Base-by-base conservation (phyloP, 2,329 filamentous ascomycete genomes). In the Xylariaceae sp. region DNA sequence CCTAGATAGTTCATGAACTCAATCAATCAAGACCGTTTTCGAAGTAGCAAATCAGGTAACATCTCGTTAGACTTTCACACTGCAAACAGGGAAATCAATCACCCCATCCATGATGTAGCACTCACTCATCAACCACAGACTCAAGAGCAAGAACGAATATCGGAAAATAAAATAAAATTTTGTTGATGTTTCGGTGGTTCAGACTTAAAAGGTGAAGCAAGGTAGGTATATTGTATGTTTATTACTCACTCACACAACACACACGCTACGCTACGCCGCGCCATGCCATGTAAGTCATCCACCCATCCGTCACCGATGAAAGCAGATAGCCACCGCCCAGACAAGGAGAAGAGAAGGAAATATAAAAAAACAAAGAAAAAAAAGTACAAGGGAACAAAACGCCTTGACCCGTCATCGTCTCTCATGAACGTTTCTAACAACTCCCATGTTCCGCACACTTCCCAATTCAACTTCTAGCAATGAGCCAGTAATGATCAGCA, bases 241-340 rank as follows among this genome's bases (percentile, higher is more conserved):
- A 57, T 58, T 62, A 60, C 50, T 53, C 48, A 41, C 54, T 57
- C 57, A 57, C 47, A 53, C 53, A 41, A 52, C 51, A 58, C 47
- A 60, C 51, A 53, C 60, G 45, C 56, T 56, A 59, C 48, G 53
- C 60, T 53, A 49, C 56, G 45, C 55, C 56, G 58, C 49, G 52
- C 58, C 58, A 58, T 62, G 62, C 60, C 49, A 49, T 48, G 46
- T 54, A 54, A 40, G 19, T 31, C 30, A 39, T 7, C 37, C 29
- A 42, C 12, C 40, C 27, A 29, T 3, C 19, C 19, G 19, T 19
- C 19, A 19, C 19, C 19, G 19, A 8, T 29, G 12, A 32, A 40
- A 50, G 39, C 8, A 52, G 40, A 51, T 30, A 26, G 39, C n/a
- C 34, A 30, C 43, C 4, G 19, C 43, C 26, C 7, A 40, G 48